These are phyloP conservation scores for Ascobolus immersus DNA, from an alignment of 495 filamentous ascomycete species.

Conservation along the genomic window DNA sequence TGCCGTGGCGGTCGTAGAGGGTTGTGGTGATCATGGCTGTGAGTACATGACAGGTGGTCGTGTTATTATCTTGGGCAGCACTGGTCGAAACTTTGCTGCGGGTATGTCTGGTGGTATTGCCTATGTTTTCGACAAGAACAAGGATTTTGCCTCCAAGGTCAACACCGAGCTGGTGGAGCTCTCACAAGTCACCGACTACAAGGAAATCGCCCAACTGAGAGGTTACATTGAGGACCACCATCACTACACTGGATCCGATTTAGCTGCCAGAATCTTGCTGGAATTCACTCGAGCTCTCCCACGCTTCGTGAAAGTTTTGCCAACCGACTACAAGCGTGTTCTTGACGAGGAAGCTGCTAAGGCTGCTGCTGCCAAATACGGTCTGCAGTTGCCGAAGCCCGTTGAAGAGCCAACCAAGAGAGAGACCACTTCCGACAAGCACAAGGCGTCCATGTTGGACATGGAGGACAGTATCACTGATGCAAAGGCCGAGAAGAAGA, in stretches of 20 bases:
- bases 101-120: conserved; percentile 99
- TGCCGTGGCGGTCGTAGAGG: conserved; percentile 88
- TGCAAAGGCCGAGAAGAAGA: conserved; percentile 73
- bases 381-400: conserved; percentile 21
- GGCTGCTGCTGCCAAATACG: conserved; percentile 48
- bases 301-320: conserved; percentile 83
- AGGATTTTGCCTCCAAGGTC: conserved; percentile 82
- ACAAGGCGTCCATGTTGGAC: conserved; percentile 45
- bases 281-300: conserved; percentile 87
- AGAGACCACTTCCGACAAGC: conserved; percentile 41
- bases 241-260: conserved; percentile 94
- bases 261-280: conserved; percentile 83
- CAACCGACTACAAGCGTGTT: conserved; percentile 92
- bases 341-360: conserved; percentile 66
- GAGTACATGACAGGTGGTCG: conserved; percentile 99
- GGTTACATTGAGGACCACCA: conserved; percentile 95
- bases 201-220: conserved; percentile 81
- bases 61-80: conserved; percentile 66
- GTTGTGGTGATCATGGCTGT: conserved; percentile 90
- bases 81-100: conserved; percentile 96
- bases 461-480: conserved; percentile 88
- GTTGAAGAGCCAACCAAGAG: conserved; percentile 50
- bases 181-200: conserved; percentile 59
- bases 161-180: conserved; percentile 98
- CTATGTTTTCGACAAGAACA: conserved; percentile 78